These are phyloP conservation scores for Colletotrichum viniferum DNA, from an alignment of 2,329 filamentous ascomycete species.

Conservation along the genomic window DNA sequence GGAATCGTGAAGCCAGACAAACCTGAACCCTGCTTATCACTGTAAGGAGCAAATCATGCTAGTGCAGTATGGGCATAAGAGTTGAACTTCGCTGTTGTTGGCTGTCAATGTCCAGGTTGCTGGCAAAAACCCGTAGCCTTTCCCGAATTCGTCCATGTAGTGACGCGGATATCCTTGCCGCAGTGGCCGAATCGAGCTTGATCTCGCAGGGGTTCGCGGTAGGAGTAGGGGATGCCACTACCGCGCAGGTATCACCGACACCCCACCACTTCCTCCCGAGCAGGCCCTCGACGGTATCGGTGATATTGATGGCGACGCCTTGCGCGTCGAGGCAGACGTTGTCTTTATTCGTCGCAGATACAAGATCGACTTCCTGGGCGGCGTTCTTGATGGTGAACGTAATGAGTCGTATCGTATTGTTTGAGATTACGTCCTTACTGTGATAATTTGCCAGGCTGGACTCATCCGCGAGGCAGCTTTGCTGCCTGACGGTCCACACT, in stretches of 20 bases:
- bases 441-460: background rate
- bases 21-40: no score
- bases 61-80: no score
- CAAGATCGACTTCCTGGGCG: background rate
- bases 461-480: background rate
- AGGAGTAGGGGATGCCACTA: background rate
- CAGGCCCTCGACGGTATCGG: background rate
- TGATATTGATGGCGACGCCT: background rate
- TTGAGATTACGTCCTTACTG: background rate
- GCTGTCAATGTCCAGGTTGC: no score
- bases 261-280: background rate
- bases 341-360: background rate
- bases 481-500: background rate
- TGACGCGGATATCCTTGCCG: background rate
- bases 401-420: background rate
- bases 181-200: background rate
- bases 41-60: no score
- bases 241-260: background rate
- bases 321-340: background rate
- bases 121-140: no score
- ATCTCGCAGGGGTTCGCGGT: background rate
- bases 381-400: background rate
- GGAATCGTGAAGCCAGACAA: no score
- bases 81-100: no score
- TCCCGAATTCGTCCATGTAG: background rate